phyloP scores from a whole-genome alignment of 2,329 filamentous ascomycete genomes.

The Apiospora rasikravindrae region DNA sequence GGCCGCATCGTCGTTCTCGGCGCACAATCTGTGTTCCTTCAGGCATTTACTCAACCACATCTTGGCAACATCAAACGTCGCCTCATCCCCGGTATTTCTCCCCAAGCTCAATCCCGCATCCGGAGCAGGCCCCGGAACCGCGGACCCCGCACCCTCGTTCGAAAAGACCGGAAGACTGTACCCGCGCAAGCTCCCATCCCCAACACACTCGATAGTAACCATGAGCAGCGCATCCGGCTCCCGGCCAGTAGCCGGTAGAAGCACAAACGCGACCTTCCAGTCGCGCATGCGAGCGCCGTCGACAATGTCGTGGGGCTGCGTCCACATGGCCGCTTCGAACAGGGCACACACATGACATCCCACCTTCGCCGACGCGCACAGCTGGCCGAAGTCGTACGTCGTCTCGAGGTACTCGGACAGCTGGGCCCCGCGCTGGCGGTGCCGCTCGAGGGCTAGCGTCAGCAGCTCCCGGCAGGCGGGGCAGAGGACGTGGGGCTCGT shows the following conservation, averaged over 20 bases:
- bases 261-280: not conserved
- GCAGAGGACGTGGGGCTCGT: constrained; percentile 21
- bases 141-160: not conserved
- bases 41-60: constrained; percentile 13
- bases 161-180: not conserved
- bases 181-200: not conserved
- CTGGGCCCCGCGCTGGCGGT: not conserved
- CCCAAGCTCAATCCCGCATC: not conserved
- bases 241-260: not conserved
- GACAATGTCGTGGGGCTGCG: not conserved
- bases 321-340: not conserved
- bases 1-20: constrained; percentile 16
- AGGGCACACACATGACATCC: constrained; percentile 22
- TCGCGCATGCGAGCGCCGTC: not conserved
- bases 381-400: constrained; percentile 10
- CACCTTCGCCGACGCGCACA: constrained; percentile 14
- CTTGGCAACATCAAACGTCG: constrained; percentile 4
- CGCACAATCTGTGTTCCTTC: not conserved
- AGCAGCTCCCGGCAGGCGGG: constrained; percentile 21
- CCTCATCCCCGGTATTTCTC: constrained; percentile 16
- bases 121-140: not conserved
- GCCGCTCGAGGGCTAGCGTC: constrained; percentile 1
- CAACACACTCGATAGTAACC: not conserved
- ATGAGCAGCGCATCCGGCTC: not conserved
- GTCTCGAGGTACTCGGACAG: constrained; percentile 1